Base-by-base conservation (phyloP, 1,284 basidiomycete genomes). In the Pascua sp. region DNA sequence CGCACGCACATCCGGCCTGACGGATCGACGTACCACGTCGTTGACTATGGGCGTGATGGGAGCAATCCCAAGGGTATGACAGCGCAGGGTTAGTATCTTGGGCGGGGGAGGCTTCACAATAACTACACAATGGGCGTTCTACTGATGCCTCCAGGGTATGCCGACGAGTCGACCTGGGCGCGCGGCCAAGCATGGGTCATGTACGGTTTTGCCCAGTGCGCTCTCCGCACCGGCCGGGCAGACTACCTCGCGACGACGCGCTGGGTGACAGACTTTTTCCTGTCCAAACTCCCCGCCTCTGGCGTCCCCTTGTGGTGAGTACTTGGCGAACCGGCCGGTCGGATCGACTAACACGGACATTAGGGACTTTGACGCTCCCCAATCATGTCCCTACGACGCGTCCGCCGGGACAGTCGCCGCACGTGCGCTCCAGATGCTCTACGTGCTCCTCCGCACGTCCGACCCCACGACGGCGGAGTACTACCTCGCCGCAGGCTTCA, bases 141-240 rank as follows among this genome's bases (percentile, higher is more conserved):
- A 40, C 11, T 17, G 43, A n/a, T n/a, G n/a, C n/a, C n/a, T 32
- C 4, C 38, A 49, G 67, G 68, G 10, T 71, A 65, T 40, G 61
- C 61, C 2, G 64, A 73, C 50, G 65, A 67, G 16, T 65, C 64
- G 47, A 48, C 49, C 39, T 73, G 71, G 71, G 57, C 68, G 0
- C 49, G 71, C 49, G 71, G 71, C 10, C 68, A 73, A 38, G 69
- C 68, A n/a, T 73, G 71, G 68, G 69, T 55, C n/a, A 67, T 70
- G n/a, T 69, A 71, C 48, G 71, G 71, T 1, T 72, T 65, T 43
- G 66, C 67, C 0, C 69, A 72, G 51, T 70, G 67, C 41, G 70
- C 67, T 12, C 58, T 69, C 8, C 51, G 68, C n/a, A 72, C 70
- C 1, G 67, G 70, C n/a, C 56, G 67, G 47, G 44, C 63, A 49